phyloP scores from a whole-genome alignment of 148 eudicot species.

The Rhododendron mucronatum region DNA sequence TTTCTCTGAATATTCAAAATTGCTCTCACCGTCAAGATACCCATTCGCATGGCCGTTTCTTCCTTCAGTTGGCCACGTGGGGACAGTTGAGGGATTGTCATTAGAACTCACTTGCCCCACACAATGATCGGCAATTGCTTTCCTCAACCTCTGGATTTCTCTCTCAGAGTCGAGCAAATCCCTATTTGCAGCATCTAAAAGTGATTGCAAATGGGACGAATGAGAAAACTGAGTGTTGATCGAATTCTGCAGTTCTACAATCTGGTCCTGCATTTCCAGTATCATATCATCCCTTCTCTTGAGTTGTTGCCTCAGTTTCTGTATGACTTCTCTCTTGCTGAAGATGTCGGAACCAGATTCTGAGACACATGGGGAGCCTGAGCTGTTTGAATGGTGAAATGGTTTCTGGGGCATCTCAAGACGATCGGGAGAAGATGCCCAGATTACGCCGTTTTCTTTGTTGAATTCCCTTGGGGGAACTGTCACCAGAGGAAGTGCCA shows the following conservation, averaged over 20 bases:
- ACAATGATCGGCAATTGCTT: constrained; percentile 87
- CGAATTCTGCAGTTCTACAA: constrained; percentile 68
- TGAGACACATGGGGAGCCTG: constrained; percentile 84
- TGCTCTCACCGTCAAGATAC: constrained; percentile 34
- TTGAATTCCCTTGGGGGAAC: constrained; percentile 56
- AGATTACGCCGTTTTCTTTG: constrained; percentile 60
- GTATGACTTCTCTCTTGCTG: constrained; percentile 91
- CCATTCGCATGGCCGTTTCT: constrained; percentile 64
- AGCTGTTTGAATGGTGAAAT: constrained; percentile 73
- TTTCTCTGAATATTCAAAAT: constrained; percentile 34
- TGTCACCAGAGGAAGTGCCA: constrained; percentile 70
- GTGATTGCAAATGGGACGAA: constrained; percentile 69
- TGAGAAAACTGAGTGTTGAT: constrained; percentile 56
- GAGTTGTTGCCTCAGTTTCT: constrained; percentile 87
- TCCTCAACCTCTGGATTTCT: constrained; percentile 87
- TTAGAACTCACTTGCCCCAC: constrained; percentile 42
- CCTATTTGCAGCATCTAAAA: constrained; percentile 70
- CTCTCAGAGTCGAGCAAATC: constrained; percentile 81
- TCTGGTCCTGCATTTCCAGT: constrained; percentile 94
- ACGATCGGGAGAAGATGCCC: constrained; percentile 86
- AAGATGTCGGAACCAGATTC: constrained; percentile 92
- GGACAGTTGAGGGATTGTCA: constrained; percentile 39
- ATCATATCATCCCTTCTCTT: constrained; percentile 93
- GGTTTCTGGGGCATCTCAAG: constrained; percentile 83
- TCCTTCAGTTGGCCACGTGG: constrained; percentile 40